Conservation (phyloP, 2,329 filamentous ascomycete genomes). For the Verticillium tricorpus region DNA sequence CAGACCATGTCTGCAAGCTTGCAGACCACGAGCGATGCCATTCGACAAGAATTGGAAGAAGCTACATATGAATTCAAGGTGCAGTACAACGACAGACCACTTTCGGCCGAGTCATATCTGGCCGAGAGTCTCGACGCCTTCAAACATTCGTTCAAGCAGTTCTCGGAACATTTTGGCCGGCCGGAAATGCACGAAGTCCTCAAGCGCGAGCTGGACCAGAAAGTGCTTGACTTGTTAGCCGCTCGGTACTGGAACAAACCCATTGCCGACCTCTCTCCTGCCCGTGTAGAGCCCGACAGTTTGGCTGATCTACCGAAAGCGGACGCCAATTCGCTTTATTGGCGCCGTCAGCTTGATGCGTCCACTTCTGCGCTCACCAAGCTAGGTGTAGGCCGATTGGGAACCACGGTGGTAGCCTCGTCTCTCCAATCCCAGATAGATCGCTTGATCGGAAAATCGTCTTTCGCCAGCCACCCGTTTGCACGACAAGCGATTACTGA, state of each 20-base stretch:
- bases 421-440: slow-evolving; percentile 85
- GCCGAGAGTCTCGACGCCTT: slow-evolving; percentile 93
- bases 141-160: slow-evolving; percentile 96
- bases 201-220: slow-evolving; percentile 90
- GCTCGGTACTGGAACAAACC: slow-evolving; percentile 98
- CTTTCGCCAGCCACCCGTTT: slow-evolving; percentile 86
- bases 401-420: slow-evolving; percentile 84
- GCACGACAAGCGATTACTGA: slow-evolving; percentile 90
- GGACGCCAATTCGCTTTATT: slow-evolving; percentile 79
- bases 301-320: slow-evolving; percentile 78
- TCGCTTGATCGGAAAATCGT: slow-evolving; percentile 70
- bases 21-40: slow-evolving; percentile 84
- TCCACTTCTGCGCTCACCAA: slow-evolving; percentile 89
- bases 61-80: slow-evolving; percentile 99
- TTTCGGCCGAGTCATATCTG: slow-evolving; percentile 94
- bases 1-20: slow-evolving; percentile 95
- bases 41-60: slow-evolving; percentile 91
- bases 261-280: slow-evolving; percentile 70
- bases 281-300: slow-evolving; percentile 64
- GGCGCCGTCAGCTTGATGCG: slow-evolving; percentile 91
- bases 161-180: slow-evolving; percentile 83
- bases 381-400: slow-evolving; percentile 85
- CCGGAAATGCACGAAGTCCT: slow-evolving; percentile 84
- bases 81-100: slow-evolving; percentile 93
- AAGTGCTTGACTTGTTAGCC: slow-evolving; percentile 87